Percentiles rank a stretch among this genome's conserved stretches.
Evolutionary conservation across 2,329 filamentous ascomycete species (phyloP).

Genomic region (Neopestalotiopsis sp.): DNA sequence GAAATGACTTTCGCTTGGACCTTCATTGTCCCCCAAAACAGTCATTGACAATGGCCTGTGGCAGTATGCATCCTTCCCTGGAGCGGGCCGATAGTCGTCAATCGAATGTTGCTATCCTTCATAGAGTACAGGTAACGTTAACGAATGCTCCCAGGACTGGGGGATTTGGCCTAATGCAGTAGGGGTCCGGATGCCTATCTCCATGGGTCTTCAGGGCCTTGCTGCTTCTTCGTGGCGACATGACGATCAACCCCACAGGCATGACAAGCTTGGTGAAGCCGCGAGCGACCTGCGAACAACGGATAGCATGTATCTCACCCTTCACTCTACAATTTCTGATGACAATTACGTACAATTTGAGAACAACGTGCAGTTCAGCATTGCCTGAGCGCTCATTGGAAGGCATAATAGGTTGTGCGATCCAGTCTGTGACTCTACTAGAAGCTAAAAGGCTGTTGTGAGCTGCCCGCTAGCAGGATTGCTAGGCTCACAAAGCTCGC

Average conservation of each 20-base stretch:
- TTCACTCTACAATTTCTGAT: background rate
- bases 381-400: background rate
- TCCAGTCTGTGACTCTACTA: background rate
- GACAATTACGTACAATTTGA: background rate
- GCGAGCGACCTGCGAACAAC: background rate
- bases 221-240: background rate
- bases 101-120: background rate
- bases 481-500: conserved; percentile 13
- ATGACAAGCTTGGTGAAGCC: background rate
- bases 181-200: background rate
- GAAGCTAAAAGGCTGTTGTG: conserved; percentile 4
- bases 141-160: too few species aligned
- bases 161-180: background rate
- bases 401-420: background rate
- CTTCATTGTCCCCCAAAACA: background rate
- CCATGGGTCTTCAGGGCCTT: background rate
- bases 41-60: background rate
- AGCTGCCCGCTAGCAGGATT: conserved; percentile 22
- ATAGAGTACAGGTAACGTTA: background rate
- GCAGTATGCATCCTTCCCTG: background rate
- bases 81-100: background rate
- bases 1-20: background rate
- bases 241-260: background rate
- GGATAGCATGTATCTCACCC: background rate
- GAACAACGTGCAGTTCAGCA: too few species aligned